These are phyloP conservation scores for Priceomyces carsonii DNA, from an alignment of 805 yeast species.

Conservation along the genomic window DNA sequence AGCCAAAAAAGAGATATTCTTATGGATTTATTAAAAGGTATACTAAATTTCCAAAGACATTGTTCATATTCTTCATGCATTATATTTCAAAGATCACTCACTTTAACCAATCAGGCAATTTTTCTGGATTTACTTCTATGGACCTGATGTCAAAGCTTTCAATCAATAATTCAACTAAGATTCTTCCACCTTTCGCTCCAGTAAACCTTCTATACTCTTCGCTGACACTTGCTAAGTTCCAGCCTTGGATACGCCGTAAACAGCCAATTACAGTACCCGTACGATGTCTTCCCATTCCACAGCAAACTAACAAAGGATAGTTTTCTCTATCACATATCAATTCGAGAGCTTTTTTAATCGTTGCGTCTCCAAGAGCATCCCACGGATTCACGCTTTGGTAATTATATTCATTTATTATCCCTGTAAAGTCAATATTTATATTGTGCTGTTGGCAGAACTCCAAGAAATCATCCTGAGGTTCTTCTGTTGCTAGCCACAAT, in stretches of 20 bases:
- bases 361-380: slow-evolving; percentile 88
- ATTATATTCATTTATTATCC: slow-evolving; percentile 66
- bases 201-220: slow-evolving; percentile 95
- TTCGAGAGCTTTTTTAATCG: slow-evolving; percentile 77
- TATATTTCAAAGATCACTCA: slow-evolving; percentile 1
- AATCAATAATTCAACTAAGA: slow-evolving; percentile 84
- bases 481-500: slow-evolving; percentile 94
- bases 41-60: too few species aligned
- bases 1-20: too few species aligned
- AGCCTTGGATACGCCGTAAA: slow-evolving; percentile 87
- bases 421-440: slow-evolving; percentile 80
- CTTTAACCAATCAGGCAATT: slow-evolving; percentile 32
- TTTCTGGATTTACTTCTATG: slow-evolving; percentile 33
- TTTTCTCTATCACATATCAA: slow-evolving; percentile 69
- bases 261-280: slow-evolving; percentile 98
- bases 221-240: slow-evolving; percentile 89
- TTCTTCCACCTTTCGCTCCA: slow-evolving; percentile 90
- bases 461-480: slow-evolving; percentile 84
- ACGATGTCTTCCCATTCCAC: slow-evolving; percentile 98
- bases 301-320: slow-evolving; percentile 87
- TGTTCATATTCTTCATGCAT: too few species aligned
- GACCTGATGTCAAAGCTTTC: slow-evolving; percentile 52
- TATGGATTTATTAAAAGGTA: too few species aligned
- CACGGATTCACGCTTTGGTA: slow-evolving; percentile 70
- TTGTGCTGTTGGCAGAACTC: slow-evolving; percentile 75